Evolutionary conservation across 805 yeast genomes (phyloP).

Genomic region (Metschnikowia peoriensis): DNA sequence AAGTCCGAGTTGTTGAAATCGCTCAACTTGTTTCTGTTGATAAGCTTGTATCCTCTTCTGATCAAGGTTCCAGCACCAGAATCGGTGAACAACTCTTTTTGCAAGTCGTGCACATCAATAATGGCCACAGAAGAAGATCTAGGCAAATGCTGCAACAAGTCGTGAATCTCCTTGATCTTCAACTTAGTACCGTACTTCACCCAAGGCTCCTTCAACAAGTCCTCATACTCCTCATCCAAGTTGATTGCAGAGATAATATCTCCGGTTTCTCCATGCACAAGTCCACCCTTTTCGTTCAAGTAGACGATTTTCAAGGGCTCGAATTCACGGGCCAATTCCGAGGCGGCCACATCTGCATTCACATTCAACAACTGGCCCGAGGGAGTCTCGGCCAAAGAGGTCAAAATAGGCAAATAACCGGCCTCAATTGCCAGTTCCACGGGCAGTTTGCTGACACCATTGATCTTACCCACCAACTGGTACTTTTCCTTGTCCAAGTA

Average conservation of each 20-base stretch:
- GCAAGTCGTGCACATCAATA: constrained; percentile 90
- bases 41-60: constrained; percentile 91
- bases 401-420: constrained; percentile 94
- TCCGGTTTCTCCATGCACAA: constrained; percentile 86
- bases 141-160: constrained; percentile 88
- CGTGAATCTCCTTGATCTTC: constrained; percentile 95
- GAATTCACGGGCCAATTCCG: constrained; percentile 93
- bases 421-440: constrained; percentile 93
- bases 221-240: constrained; percentile 94
- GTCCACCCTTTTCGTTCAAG: constrained; percentile 96
- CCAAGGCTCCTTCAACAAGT: constrained; percentile 90
- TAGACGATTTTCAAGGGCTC: constrained; percentile 97
- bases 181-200: constrained; percentile 98
- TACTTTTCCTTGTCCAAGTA: constrained; percentile 89
- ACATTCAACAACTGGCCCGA: constrained; percentile 96
- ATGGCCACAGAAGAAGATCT: constrained; percentile 97
- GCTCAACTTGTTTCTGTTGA: constrained; percentile 63
- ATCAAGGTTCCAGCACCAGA: constrained; percentile 99
- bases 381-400: constrained; percentile 94
- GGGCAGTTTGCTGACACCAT: constrained; percentile 80
- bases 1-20: constrained; percentile 75
- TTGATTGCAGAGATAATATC: constrained; percentile 88
- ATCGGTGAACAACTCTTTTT: constrained; percentile 96
- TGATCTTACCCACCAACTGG: constrained; percentile 88
- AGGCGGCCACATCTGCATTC: constrained; percentile 98